Evolutionary conservation across 768 basidiomycete species (phyloP), one percentile per base, ranked within the genome.

Genomic region (Royoungia palumana): DNA sequence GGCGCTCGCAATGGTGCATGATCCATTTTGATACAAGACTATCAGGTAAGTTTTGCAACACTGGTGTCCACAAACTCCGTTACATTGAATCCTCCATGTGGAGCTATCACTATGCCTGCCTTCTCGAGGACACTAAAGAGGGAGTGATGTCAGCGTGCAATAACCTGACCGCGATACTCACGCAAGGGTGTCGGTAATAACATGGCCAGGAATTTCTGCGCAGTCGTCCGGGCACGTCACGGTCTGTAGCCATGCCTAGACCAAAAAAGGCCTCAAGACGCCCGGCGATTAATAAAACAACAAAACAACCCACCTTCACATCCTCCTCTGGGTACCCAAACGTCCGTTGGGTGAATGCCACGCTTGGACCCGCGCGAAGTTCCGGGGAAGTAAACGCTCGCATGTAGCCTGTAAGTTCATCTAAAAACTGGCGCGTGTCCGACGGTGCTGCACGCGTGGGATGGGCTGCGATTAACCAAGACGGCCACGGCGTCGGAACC

Each of bases 401-500:
- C 17, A 94, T 87, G 60, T 84, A 82, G 5, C 58, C 68, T 6
- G 87, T 80, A 19, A 97, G 77, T 22, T 69, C 65, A 5, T 71
- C 50, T 12, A 97, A 72, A 71, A 96, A 96, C 4, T 65, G 43
- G 16, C 67, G 65, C 13, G 93, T 71, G 0, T 72, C 72, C 2
- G 64, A 58, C 0, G 77, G 51, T 5, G 79, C 66, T 24, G 85
- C 81, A 14, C 86, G 78, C 12, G 75, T 74, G 0, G 86, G 85
- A 55, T 91, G 87, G 8, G 91, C 91, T 21, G 90, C 94, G 60
- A 98, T 89, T 49, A 90, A 71, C 95, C 95, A 99, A 0, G 92
- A 94, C 13, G 94, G 90, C 95, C 95, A 99, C 0, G 95, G 95
- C 0, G 94, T 97, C 32, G 85, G 84, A 6, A 91, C 84, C 9